Conservation (phyloP, 768 basidiomycete species). For the Hirschioporus abietinus region DNA sequence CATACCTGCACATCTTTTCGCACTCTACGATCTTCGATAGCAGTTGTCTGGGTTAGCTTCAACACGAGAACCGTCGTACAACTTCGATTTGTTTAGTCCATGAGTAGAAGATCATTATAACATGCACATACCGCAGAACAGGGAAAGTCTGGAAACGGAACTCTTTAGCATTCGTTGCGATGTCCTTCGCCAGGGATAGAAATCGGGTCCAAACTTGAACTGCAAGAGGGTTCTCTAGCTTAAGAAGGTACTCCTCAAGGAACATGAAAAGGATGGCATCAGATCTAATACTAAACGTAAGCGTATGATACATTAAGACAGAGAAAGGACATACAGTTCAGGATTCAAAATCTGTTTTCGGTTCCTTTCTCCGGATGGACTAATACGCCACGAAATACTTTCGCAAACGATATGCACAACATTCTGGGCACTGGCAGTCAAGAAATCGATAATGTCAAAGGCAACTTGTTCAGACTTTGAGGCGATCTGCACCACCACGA, state of each 20-base stretch:
- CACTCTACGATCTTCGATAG: constrained; percentile 83
- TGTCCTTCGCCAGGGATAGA: constrained; percentile 72
- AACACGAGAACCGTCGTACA: constrained; percentile 76
- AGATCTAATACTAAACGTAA: constrained; percentile 37
- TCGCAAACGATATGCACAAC: constrained; percentile 89
- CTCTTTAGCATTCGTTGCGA: constrained; percentile 57
- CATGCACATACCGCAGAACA: constrained; percentile 53
- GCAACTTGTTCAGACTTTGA: constrained; percentile 34
- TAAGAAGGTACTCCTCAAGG: constrained; percentile 77
- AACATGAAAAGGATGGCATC: constrained; percentile 77
- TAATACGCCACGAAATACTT: constrained; percentile 59
- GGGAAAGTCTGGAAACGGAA: constrained; percentile 70
- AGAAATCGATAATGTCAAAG: constrained; percentile 79
- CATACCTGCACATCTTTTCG: constrained; percentile 83
- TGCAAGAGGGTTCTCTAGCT: constrained; percentile 86
- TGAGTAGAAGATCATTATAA: not conserved
- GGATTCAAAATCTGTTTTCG: constrained; percentile 59
- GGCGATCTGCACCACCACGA: constrained; percentile 13
- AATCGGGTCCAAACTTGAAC: constrained; percentile 88
- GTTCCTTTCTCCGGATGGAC: constrained; percentile 49
- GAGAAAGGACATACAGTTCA: constrained; percentile 45
- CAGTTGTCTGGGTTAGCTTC: constrained; percentile 83
- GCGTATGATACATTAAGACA: not conserved
- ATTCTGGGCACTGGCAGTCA: constrained; percentile 80
- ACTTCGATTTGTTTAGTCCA: constrained; percentile 30